Percentiles rank a stretch among this genome's conserved stretches.
Evolutionary conservation across 1,284 basidiomycete species (phyloP).

Genomic region (Rhodotorula sp.): DNA sequence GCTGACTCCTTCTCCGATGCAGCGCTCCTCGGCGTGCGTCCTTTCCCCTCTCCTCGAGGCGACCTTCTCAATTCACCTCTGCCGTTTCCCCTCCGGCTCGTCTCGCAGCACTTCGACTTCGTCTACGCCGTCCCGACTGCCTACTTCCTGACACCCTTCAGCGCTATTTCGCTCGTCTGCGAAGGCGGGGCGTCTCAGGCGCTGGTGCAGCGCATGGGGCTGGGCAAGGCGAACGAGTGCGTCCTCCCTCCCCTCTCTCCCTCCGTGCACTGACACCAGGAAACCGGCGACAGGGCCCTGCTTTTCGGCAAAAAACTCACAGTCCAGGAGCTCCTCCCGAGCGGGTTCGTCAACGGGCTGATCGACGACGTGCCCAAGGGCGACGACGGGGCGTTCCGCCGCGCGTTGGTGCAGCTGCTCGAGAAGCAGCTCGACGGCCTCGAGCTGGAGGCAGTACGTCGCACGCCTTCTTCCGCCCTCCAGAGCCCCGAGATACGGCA

Average conservation of each 20-base stretch:
- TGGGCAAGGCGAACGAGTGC: conserved; percentile 39
- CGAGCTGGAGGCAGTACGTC: conserved; percentile 35
- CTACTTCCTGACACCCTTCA: conserved; percentile 40
- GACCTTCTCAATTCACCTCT: not conserved
- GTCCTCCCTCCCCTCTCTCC: not conserved
- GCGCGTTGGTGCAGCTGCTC: conserved; percentile 15
- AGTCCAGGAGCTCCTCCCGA: conserved; percentile 23
- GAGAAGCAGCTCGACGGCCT: conserved; percentile 25
- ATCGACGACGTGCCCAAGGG: conserved; percentile 27
- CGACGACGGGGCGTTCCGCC: conserved; percentile 7
- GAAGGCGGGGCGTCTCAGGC: conserved; percentile 34
- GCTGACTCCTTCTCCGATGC: not conserved
- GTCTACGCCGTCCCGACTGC: conserved; percentile 40
- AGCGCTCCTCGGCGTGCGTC: conserved; percentile 20
- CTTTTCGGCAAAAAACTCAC: conserved; percentile 38
- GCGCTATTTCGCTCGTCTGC: conserved; percentile 38
- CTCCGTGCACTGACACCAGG: not conserved
- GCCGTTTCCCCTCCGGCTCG: not conserved
- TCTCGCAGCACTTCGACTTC: conserved; percentile 30
- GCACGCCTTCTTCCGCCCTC: not conserved
- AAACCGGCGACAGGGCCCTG: conserved; percentile 9
- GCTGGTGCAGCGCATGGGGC: conserved; percentile 39
- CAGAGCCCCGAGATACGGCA: no score
- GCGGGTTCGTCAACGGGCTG: conserved; percentile 37
- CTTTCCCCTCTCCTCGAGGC: not conserved